A percentile compares a stretch with the other conserved stretches of the same genome.
Evolutionary conservation across 371 early-diverging fungal species (phyloP).

Genomic region (Saksenaea oblongispora): DNA sequence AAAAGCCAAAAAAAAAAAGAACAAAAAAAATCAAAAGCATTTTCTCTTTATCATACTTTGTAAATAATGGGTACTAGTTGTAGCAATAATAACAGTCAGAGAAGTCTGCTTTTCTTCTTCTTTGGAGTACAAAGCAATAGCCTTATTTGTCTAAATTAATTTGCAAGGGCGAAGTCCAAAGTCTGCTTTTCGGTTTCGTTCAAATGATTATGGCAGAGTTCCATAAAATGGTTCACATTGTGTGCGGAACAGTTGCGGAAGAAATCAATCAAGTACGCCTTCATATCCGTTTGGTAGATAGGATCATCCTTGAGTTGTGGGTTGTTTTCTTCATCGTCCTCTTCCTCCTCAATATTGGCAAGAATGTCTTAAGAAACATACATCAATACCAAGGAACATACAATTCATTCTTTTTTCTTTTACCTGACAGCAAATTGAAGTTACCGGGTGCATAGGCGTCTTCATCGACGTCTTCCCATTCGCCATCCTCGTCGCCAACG

Average conservation of each 20-base stretch:
- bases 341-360: conserved; percentile 50
- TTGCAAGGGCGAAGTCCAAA: conserved; percentile 7
- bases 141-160: conserved; percentile 5
- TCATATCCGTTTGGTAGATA: conserved; percentile 73
- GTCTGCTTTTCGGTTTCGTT: conserved; percentile 36
- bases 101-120: too few relatives aligned
- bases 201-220: conserved; percentile 42
- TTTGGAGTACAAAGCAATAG: background rate
- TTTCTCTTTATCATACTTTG: background rate
- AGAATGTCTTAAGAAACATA: conserved; percentile 36
- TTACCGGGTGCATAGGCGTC: conserved; percentile 47
- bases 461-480: conserved; percentile 64
- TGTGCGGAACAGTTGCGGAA: conserved; percentile 67
- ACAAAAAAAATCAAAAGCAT: background rate
- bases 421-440: conserved; percentile 50
- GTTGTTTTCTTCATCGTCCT: conserved; percentile 73
- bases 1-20: background rate
- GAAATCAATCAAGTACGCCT: conserved; percentile 70
- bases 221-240: conserved; percentile 59
- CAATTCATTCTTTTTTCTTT: background rate
- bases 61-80: background rate
- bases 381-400: background rate
- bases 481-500: conserved; percentile 50
- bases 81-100: background rate
- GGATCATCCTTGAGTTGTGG: conserved; percentile 73